A percentile compares a stretch with the other conserved stretches of the same genome.
Evolutionary conservation across 768 basidiomycete genomes (phyloP).

Genomic region (Lactarius vividus): DNA sequence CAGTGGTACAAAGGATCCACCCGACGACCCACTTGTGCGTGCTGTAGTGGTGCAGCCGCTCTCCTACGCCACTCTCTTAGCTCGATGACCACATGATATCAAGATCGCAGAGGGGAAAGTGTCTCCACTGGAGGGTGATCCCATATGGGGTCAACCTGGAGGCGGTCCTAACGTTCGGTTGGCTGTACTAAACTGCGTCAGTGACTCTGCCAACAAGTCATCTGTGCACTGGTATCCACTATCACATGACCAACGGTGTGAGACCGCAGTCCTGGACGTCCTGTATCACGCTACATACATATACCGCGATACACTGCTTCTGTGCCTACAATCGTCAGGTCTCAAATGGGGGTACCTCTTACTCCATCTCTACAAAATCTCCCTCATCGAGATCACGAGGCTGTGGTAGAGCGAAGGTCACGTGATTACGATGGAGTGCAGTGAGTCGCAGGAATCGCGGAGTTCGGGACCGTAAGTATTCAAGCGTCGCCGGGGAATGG

Average conservation of each 20-base stretch:
- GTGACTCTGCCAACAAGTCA: neutral
- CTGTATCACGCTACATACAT: neutral
- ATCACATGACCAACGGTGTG: conserved; percentile 9
- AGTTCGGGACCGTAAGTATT: conserved; percentile 4
- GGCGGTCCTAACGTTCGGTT: neutral
- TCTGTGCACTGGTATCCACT: neutral
- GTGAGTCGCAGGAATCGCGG: neutral
- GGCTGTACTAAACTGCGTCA: neutral
- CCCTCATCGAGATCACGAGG: conserved; percentile 93
- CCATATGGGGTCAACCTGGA: neutral
- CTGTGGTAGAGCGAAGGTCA: conserved; percentile 38
- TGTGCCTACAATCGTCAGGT: conserved; percentile 4
- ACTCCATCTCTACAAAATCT: conserved; percentile 79
- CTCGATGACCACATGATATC: neutral
- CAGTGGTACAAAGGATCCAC: neutral
- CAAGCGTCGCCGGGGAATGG: neutral
- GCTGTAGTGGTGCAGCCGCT: neutral
- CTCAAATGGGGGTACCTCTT: conserved; percentile 2
- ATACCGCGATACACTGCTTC: neutral
- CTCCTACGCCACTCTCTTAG: neutral
- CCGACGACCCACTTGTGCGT: neutral
- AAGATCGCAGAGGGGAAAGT: neutral
- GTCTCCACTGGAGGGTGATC: neutral
- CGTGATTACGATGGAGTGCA: neutral
- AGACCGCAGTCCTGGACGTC: neutral